Evolutionary conservation across 495 filamentous ascomycete genomes (phyloP).

Genomic region (Penicillium cosmopolitanum): DNA sequence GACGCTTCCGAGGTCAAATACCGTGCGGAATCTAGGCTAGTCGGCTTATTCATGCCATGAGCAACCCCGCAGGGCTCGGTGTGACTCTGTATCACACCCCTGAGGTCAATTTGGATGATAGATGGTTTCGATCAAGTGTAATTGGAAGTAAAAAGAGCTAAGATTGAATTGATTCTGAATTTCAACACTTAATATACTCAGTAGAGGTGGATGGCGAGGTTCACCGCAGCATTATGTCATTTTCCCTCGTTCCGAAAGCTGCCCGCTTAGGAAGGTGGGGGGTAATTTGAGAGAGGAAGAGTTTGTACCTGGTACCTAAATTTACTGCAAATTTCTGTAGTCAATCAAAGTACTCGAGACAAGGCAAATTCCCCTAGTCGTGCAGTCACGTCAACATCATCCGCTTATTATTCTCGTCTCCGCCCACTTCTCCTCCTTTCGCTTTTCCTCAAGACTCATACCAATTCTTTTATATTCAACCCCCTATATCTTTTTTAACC

Average conservation of each 20-base stretch:
- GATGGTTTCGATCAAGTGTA: neutral
- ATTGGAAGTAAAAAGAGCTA: neutral
- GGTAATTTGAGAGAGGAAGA: slow-evolving; percentile 5
- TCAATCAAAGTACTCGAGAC: slow-evolving; percentile 16
- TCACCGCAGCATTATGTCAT: slow-evolving; percentile 30
- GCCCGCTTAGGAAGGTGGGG: slow-evolving; percentile 41
- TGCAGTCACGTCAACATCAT: slow-evolving; percentile 38
- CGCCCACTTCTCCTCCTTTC: slow-evolving; percentile 18
- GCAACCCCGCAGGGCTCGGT: slow-evolving; percentile 26
- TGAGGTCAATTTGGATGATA: neutral
- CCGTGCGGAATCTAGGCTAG: slow-evolving; percentile 24
- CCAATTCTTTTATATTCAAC: slow-evolving; percentile 7
- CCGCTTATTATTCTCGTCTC: slow-evolving; percentile 35
- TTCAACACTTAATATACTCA: neutral
- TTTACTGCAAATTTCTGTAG: neutral
- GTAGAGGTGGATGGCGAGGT: neutral
- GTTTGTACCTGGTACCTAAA: slow-evolving; percentile 8
- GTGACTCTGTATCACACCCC: slow-evolving; percentile 5
- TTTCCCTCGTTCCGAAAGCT: slow-evolving; percentile 26
- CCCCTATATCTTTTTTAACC: slow-evolving; percentile 22
- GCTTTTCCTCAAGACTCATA: slow-evolving; percentile 14
- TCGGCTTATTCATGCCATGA: slow-evolving; percentile 30
- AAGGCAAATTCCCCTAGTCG: slow-evolving; percentile 3
- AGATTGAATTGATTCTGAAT: neutral
- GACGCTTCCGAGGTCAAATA: slow-evolving; percentile 12